Percentiles rank a stretch among this genome's conserved stretches.
Conservation (phyloP, 768 basidiomycete species). For the Scleroderma citrinum region DNA sequence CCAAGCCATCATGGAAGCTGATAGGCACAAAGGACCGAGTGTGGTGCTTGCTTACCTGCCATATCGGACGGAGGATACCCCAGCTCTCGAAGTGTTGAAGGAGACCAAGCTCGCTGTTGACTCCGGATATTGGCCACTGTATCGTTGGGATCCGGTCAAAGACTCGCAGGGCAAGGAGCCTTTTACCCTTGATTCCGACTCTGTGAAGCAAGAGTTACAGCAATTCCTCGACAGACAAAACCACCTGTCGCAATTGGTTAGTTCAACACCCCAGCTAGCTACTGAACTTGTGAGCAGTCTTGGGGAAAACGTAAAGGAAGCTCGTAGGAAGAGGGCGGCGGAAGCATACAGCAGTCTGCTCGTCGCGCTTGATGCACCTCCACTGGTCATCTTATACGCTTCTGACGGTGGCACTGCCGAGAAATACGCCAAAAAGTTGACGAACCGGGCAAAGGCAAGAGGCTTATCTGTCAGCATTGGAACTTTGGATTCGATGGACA, state of each 20-base stretch:
- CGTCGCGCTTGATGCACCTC: constrained; percentile 81
- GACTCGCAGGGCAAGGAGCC: constrained; percentile 71
- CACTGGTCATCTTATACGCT: constrained; percentile 85
- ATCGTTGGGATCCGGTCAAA: constrained; percentile 93
- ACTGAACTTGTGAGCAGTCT: constrained; percentile 76
- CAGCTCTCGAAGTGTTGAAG: constrained; percentile 88
- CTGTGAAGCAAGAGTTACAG: constrained; percentile 88
- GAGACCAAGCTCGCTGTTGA: constrained; percentile 97
- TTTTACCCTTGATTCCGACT: constrained; percentile 89
- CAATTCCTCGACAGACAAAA: constrained; percentile 95
- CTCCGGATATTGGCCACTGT: constrained; percentile 95
- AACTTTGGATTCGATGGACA: constrained; percentile 74
- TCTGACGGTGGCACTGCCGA: constrained; percentile 96
- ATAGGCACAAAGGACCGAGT: constrained; percentile 82
- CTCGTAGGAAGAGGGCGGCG: constrained; percentile 73
- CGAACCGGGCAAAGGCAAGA: constrained; percentile 74
- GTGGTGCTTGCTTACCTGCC: constrained; percentile 94
- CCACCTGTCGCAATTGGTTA: constrained; percentile 90
- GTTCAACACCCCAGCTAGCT: constrained; percentile 74
- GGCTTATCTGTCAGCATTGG: constrained; percentile 72
- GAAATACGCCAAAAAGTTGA: constrained; percentile 88
- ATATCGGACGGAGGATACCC: constrained; percentile 67
- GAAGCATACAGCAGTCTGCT: constrained; percentile 82
- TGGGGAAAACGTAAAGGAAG: constrained; percentile 80
- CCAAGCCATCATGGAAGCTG: constrained; percentile 87